Base-by-base conservation (phyloP, 1,284 basidiomycete species). In the Cutaneotrichosporon dermatis region DNA sequence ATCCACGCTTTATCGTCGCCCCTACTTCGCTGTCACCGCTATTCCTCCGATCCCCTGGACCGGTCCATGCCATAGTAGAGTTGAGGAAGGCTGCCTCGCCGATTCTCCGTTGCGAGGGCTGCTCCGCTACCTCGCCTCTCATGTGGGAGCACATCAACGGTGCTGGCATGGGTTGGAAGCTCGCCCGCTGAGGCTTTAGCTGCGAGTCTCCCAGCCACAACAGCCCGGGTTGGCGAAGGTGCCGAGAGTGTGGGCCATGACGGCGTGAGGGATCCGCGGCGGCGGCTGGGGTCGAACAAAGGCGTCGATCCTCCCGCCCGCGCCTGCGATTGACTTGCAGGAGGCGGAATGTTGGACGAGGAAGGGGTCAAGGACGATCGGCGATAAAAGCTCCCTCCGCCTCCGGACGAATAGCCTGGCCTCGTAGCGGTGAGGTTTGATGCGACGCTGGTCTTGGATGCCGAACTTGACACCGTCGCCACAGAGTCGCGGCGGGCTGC, bases 71-170 rank as follows among this genome's bases (percentile, higher is more conserved):
- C 67, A 35, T 71, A 69, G 9, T 69, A 65, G 9, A 75, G 51
- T n/a, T 76, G 74, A 16, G 74, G 74, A 54, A 76, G 46, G 50
- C 71, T 73, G 25, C 74, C 72, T 41, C 74, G 62, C 43, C 74
- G 60, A 4, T 54, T 60, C 15, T 62, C 55, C 13, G 57, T 54
- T 12, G 43, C 11, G n/a, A 39, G 35, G 2, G 44, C 34, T 3
- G 57, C 35, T 7, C 44, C 57, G n/a, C 60, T 61, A 35, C 55
- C 39, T 12, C 62, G 51, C 6, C 62, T 57, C n/a, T 45, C 44
- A 12, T 42, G 41, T 3, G 44, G 42, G 7, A 54, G 39, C 0
- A 51, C 16, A 60, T 70, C 51, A 51, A 58, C 13, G 3, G 62
- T 63, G 12, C 68, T 60, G 4, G 58, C 35, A 39, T 66, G 66